Conservation (phyloP, 1,284 basidiomycete species). For the Cryptococcus sp. region DNA sequence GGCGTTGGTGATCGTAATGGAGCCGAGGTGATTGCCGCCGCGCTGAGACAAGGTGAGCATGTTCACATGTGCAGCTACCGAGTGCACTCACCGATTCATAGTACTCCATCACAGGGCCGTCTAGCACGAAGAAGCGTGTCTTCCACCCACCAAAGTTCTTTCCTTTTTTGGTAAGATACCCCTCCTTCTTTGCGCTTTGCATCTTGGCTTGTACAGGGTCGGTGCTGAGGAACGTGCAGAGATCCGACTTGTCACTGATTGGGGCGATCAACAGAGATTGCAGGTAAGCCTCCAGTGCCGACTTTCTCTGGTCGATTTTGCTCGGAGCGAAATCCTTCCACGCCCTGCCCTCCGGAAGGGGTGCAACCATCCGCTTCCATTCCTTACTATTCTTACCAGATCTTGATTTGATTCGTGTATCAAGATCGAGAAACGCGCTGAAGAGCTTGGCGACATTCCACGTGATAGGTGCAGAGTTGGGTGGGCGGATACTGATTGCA, state of each 20-base stretch:
- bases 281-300: constrained; percentile 81
- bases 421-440: constrained; percentile 82
- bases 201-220: constrained; percentile 80
- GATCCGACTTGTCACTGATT: constrained; percentile 83
- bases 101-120: constrained; percentile 85
- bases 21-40: constrained; percentile 84
- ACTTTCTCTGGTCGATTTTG: constrained; percentile 92
- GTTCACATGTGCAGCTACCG: constrained; percentile 7
- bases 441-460: constrained; percentile 96
- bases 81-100: constrained; percentile 80
- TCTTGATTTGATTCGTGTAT: constrained; percentile 62
- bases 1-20: constrained; percentile 80
- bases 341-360: constrained; percentile 83
- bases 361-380: constrained; percentile 72
- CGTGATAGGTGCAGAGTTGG: constrained; percentile 55
- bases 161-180: constrained; percentile 93
- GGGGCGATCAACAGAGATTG: constrained; percentile 80
- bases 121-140: constrained; percentile 87
- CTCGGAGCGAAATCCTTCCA: constrained; percentile 97
- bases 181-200: constrained; percentile 92
- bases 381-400: constrained; percentile 64
- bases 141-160: constrained; percentile 97
- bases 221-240: constrained; percentile 88
- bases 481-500: constrained; percentile 43
- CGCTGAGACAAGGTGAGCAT: constrained; percentile 59